Percentiles rank a stretch among this genome's conserved stretches.
Conservation (phyloP, 305 asterid species). For the Fraxinus albicans region DNA sequence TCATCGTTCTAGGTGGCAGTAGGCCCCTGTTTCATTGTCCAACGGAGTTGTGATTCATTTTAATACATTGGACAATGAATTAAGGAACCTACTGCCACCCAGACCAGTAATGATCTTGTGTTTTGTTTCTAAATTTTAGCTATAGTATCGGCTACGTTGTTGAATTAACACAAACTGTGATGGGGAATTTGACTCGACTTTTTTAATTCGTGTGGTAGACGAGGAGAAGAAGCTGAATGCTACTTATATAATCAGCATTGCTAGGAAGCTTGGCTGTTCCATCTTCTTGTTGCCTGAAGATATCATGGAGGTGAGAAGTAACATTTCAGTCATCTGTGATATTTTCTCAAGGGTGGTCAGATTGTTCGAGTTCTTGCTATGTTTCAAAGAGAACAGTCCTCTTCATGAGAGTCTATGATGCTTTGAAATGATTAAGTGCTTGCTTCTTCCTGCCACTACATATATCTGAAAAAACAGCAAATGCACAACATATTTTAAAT, state of each 20-base stretch:
- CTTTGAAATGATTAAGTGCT: background rate
- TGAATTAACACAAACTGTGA: background rate
- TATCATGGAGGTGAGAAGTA: slow-evolving; percentile 76
- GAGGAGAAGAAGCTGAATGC: slow-evolving; percentile 97
- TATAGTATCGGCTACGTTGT: background rate
- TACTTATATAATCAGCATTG: slow-evolving; percentile 91
- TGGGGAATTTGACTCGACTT: slow-evolving; percentile 18
- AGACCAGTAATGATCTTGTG: background rate
- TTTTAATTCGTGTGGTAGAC: slow-evolving; percentile 36
- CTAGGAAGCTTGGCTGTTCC: slow-evolving; percentile 94
- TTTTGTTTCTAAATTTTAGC: background rate
- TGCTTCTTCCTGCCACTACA: background rate
- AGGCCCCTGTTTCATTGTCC: background rate
- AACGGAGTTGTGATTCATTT: background rate
- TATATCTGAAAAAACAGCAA: background rate
- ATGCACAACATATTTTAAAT: background rate
- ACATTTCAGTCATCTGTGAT: slow-evolving; percentile 3
- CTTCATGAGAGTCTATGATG: background rate
- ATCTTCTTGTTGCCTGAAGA: slow-evolving; percentile 96
- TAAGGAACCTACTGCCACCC: background rate
- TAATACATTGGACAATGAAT: background rate
- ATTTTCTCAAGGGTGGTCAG: background rate
- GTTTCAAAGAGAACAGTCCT: background rate
- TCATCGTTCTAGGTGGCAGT: background rate
- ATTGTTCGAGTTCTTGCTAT: background rate